Conservation (phyloP, 306 rosid genomes). For the Vicia sativa region DNA sequence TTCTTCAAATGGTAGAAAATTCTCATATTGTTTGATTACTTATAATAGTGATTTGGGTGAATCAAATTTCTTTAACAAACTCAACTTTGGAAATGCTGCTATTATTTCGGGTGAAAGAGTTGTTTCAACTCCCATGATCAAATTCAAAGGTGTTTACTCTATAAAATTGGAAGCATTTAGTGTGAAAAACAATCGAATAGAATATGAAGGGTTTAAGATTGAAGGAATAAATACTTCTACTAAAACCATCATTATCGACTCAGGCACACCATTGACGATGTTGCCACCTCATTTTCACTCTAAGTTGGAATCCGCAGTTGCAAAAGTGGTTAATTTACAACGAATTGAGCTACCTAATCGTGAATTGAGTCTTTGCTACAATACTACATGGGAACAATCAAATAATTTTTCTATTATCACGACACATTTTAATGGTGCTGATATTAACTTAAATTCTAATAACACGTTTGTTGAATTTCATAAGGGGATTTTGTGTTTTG, state of each 20-base stretch:
- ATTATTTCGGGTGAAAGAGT: slow-evolving; percentile 7
- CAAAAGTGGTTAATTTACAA: neutral
- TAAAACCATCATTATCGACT: slow-evolving; percentile 42
- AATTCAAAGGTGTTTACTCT: neutral
- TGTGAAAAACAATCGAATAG: neutral
- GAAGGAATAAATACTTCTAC: neutral
- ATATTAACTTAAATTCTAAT: slow-evolving; percentile 28
- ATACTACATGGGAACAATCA: neutral
- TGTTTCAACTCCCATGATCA: slow-evolving; percentile 23
- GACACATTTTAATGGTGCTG: slow-evolving; percentile 48
- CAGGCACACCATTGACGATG: slow-evolving; percentile 37
- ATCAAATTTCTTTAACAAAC: neutral
- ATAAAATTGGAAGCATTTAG: slow-evolving; percentile 31
- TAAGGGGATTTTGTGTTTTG: neutral
- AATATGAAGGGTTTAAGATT: neutral
- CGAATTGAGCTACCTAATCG: neutral
- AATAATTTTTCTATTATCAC: slow-evolving; percentile 19
- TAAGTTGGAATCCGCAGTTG: slow-evolving; percentile 30
- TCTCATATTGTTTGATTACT: slow-evolving; percentile 55
- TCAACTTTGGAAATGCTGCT: slow-evolving; percentile 25
- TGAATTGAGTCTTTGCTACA: slow-evolving; percentile 37
- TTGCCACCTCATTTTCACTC: slow-evolving; percentile 36
- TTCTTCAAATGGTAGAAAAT: slow-evolving; percentile 38
- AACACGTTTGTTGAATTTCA: neutral
- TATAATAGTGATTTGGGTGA: too few relatives aligned